A percentile compares a stretch with the other conserved stretches of the same genome.
Conservation (phyloP, 75 land plant genomes). For the Pinus taeda region DNA sequence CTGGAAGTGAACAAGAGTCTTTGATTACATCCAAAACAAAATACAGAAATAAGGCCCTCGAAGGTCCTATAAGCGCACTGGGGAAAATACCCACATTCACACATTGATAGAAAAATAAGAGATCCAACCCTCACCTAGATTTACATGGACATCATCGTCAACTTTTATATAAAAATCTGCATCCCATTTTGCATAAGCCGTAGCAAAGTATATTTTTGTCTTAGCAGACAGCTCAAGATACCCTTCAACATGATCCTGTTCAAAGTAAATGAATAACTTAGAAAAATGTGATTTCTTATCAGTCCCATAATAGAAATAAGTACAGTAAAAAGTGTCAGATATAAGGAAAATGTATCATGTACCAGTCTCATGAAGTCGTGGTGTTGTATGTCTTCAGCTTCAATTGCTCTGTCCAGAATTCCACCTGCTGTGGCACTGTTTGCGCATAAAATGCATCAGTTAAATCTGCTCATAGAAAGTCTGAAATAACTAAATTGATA, state of each 20-base stretch:
- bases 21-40: too few relatives aligned
- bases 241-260: slow-evolving; percentile 55
- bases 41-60: too few relatives aligned
- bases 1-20: slow-evolving; percentile 16
- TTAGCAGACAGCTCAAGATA: slow-evolving; percentile 70
- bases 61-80: too few relatives aligned
- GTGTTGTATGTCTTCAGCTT: slow-evolving; percentile 66
- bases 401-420: slow-evolving; percentile 71
- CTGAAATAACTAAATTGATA: not conserved
- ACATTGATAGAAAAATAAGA: too few relatives aligned
- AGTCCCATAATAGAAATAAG: too few relatives aligned
- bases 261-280: too few relatives aligned
- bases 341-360: too few relatives aligned
- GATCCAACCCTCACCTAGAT: slow-evolving; percentile 22
- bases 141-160: slow-evolving; percentile 63
- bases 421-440: slow-evolving; percentile 68
- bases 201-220: slow-evolving; percentile 64
- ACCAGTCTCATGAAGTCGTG: slow-evolving; percentile 82
- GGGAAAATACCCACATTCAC: too few relatives aligned
- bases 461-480: not conserved
- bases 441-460: not conserved
- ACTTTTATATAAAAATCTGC: slow-evolving; percentile 65
- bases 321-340: too few relatives aligned
- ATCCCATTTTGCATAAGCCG: slow-evolving; percentile 64
- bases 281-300: too few relatives aligned